Conservation (phyloP, 495 filamentous ascomycete species). For the Talaromyces borbonicus region DNA sequence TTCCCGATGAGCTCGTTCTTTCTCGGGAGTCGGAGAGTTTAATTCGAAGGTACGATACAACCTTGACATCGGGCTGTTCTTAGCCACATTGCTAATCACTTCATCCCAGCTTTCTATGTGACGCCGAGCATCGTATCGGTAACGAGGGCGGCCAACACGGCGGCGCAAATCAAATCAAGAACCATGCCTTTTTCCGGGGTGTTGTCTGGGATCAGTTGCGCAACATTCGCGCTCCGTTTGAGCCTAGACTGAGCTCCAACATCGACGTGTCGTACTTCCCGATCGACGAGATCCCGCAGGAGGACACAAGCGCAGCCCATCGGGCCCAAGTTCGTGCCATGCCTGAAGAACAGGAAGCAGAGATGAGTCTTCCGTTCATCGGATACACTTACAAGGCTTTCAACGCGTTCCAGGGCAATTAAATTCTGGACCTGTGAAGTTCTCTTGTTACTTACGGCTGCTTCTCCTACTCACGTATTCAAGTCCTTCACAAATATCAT, state of each 20-base stretch:
- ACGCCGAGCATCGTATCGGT: constrained; percentile 74
- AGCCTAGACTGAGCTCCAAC: constrained; percentile 81
- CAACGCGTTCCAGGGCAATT: constrained; percentile 57
- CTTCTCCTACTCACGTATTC: background rate
- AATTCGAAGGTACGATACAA: constrained; percentile 60
- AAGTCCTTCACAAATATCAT: background rate
- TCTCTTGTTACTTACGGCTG: background rate
- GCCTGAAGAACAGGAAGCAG: constrained; percentile 56
- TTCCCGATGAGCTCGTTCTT: constrained; percentile 87
- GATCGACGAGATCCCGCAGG: constrained; percentile 93
- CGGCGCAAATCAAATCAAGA: constrained; percentile 79
- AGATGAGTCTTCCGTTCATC: constrained; percentile 94
- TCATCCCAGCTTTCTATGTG: constrained; percentile 80
- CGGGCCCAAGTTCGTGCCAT: constrained; percentile 53
- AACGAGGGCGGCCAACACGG: constrained; percentile 58
- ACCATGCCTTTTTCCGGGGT: constrained; percentile 89
- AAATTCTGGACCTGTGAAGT: constrained; percentile 7
- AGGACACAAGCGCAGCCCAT: constrained; percentile 65
- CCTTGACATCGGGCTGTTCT: background rate
- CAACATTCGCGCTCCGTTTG: constrained; percentile 87
- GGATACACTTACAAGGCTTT: constrained; percentile 99
- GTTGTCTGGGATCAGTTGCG: constrained; percentile 89
- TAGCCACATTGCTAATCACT: constrained; percentile 12
- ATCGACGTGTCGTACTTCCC: constrained; percentile 99
- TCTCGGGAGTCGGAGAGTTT: constrained; percentile 79